Evolutionary conservation across 2,329 filamentous ascomycete genomes (phyloP), one percentile per base, ranked within the genome.

Genomic region (Saccharata proteae): DNA sequence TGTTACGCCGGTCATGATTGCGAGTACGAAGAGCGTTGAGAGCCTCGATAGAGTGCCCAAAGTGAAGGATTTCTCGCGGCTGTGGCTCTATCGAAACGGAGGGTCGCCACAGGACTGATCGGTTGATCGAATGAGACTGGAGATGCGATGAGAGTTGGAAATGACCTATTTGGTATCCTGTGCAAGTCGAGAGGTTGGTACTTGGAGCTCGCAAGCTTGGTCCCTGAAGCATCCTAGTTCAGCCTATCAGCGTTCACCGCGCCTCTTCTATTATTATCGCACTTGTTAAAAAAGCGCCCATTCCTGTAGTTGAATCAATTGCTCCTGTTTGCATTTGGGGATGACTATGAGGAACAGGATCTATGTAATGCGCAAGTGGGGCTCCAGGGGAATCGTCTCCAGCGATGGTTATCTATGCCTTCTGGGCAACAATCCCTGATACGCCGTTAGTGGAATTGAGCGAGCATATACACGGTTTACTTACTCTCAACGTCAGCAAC

Each of bases 401-500:
- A 31, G 41, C 39, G 38, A 45, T 43, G 40, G 34, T 34, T 51
- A 20, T 32, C 30, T 32, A 54, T 51, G 52, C 50, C 49, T 55
- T 56, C 41, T 52, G 48, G 34, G 52, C 30, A 38, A 57, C 49
- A 39, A 57, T 57, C 39, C 50, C 53, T 57, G 30, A 4, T 3
- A 16, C 10, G 1, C 7, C 26, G 35, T 53, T 43, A 54, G 46
- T 34, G 31, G 16, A 9, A 14, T n/a, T n/a, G n/a, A n/a, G n/a
- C n/a, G 10, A n/a, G 9, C 3, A 23, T 22, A 5, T n/a, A 15
- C 6, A 12, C 13, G 12, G 20, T 27, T 22, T 58, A 51, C 74
- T 59, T 70, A 94, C 86, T 88, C 77, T 98, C 90, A 57, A 98
- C 78, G 62, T 98, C 90, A 43, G 80, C 66, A 54, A 98, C 74